Base-by-base conservation (phyloP, 495 filamentous ascomycete species). In the Pseudomonodictys pantanalensis region DNA sequence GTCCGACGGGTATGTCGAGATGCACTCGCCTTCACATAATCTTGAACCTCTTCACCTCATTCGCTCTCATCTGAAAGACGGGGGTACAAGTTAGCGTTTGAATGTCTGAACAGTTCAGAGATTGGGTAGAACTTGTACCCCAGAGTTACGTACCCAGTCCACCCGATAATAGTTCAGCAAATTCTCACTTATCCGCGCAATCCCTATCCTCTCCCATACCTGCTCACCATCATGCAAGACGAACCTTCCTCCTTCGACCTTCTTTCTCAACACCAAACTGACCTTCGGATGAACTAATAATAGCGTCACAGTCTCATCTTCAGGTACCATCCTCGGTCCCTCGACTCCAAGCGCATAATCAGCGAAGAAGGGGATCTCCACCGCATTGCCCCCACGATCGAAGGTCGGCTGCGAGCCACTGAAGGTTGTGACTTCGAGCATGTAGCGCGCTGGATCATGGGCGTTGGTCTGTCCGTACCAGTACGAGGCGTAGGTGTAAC, bases 211-310 rank as follows among this genome's bases (percentile, higher is more conserved):
- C 25, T 54, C 50, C 50, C 50, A 54, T 24, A 25, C 22, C 20
- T 12, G 17, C 50, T 42, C 22, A 25, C 25, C 23, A 7, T 7
- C 42, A 17, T 45, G 7, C 8, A 8, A 7, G 42, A 24, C 17
- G 7, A 10, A 18, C 18, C 17, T 7, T 12, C 8, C 50, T 3
- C 2, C 3, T 23, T 7, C 22, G 12, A 29, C 12, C 10, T 10
- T 41, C 6, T n/a, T 11, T 33, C 25, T 41, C 20, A 54, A 4
- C 10, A 54, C 38, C 33, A 54, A 23, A n/a, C 30, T 3, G 12
- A 54, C 38, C 33, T 54, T 25, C 18, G 50, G 50, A 23, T 54
- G 50, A 6, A 54, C 38, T 18, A 54, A 33, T 20, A 54, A 18
- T 26, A 54, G 38, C 30, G 50, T 42, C 2, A 43, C 20, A 12